Conservation (phyloP, 1,284 basidiomycete genomes). For the Mycocalia duriaeana region DNA sequence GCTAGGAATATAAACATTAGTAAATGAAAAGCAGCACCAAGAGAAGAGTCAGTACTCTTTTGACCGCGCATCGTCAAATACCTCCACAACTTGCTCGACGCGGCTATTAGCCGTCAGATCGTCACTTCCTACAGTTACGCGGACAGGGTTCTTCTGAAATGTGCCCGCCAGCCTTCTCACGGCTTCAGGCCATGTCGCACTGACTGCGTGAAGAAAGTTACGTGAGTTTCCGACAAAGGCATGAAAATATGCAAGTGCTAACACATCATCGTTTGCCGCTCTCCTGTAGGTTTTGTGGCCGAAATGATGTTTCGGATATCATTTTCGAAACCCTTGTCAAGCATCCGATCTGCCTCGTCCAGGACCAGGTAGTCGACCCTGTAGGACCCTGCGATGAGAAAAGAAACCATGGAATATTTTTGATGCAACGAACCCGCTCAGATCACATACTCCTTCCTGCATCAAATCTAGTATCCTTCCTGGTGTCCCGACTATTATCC, state of each 20-base stretch:
- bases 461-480: slow-evolving; percentile 90
- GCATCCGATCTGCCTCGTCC: slow-evolving; percentile 97
- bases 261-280: slow-evolving; percentile 93
- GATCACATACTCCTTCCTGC: slow-evolving; percentile 78
- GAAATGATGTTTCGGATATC: slow-evolving; percentile 93
- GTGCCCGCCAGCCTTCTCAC: slow-evolving; percentile 91
- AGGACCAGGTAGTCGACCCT: slow-evolving; percentile 90
- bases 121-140: slow-evolving; percentile 93
- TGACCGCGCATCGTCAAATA: slow-evolving; percentile 81
- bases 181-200: slow-evolving; percentile 96
- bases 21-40: no score
- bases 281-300: slow-evolving; percentile 58
- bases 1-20: slow-evolving; percentile 32
- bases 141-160: slow-evolving; percentile 83
- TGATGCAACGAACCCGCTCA: slow-evolving; percentile 55
- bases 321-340: slow-evolving; percentile 98
- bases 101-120: slow-evolving; percentile 93
- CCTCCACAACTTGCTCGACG: slow-evolving; percentile 83
- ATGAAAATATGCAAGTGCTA: slow-evolving; percentile 24
- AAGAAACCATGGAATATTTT: background rate
- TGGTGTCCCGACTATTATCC: slow-evolving; percentile 91
- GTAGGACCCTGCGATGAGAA: background rate
- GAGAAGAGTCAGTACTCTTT: slow-evolving; percentile 72
- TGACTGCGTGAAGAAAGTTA: slow-evolving; percentile 53
- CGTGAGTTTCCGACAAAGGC: no score